These are phyloP conservation scores for Solanum piurae DNA, from an alignment of 257 asterid species.

Conservation along the genomic window DNA sequence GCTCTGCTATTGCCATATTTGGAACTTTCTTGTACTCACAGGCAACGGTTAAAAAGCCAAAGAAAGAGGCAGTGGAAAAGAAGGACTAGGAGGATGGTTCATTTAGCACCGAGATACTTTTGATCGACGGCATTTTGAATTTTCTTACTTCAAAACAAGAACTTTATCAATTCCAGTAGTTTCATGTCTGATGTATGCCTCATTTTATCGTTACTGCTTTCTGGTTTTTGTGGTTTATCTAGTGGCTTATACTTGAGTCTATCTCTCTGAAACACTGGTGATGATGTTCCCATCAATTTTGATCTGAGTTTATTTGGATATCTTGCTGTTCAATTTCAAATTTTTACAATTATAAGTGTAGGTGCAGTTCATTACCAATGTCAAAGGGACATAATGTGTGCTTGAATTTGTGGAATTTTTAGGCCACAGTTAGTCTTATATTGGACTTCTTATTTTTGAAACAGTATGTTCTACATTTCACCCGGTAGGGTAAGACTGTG, in stretches of 20 bases:
- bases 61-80: slow-evolving; percentile 41
- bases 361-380: neutral
- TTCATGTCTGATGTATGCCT: slow-evolving; percentile 3
- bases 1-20: slow-evolving; percentile 75
- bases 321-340: neutral
- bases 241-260: neutral
- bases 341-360: neutral
- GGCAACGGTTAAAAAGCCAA: slow-evolving; percentile 66
- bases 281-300: neutral
- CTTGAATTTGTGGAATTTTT: neutral
- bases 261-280: neutral
- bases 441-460: neutral
- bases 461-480: neutral
- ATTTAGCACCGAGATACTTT: neutral
- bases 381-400: neutral
- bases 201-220: slow-evolving; percentile 7
- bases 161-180: neutral
- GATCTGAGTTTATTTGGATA: neutral
- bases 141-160: neutral
- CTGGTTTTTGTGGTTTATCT: neutral
- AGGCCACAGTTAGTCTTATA: neutral
- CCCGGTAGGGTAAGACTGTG: neutral
- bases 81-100: slow-evolving; percentile 25
- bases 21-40: slow-evolving; percentile 90
- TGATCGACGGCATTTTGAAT: slow-evolving; percentile 6